Conservation (phyloP, 2,329 filamentous ascomycete genomes). For the Emergomyces orientalis region DNA sequence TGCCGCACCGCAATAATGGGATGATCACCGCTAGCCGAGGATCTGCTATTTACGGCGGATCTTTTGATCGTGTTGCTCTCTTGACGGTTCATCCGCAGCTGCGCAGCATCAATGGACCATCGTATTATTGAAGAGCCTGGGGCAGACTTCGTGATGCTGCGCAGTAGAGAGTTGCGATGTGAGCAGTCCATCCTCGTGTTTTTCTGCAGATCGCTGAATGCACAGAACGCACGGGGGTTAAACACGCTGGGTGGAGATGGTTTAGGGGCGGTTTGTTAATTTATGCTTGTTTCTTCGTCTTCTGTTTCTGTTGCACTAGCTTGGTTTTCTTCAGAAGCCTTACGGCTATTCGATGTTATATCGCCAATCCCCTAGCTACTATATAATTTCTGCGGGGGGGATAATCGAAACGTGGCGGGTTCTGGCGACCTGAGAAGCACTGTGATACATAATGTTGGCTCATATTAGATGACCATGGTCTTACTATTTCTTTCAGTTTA, state of each 20-base stretch:
- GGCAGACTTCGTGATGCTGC: background rate
- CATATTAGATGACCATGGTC: too few relatives aligned
- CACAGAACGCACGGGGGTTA: background rate
- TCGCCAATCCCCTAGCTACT: too few relatives aligned
- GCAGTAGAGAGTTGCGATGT: background rate
- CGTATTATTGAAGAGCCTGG: background rate
- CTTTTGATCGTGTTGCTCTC: background rate
- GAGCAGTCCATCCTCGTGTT: background rate
- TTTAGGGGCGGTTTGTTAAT: background rate
- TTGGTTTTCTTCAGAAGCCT: too few relatives aligned
- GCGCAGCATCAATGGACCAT: background rate
- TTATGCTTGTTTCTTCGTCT: background rate
- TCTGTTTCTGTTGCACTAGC: too few relatives aligned
- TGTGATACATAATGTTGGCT: background rate
- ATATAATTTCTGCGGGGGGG: too few relatives aligned
- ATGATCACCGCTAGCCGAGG: background rate
- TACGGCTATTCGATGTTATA: too few relatives aligned
- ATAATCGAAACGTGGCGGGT: too few relatives aligned
- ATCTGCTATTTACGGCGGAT: background rate
- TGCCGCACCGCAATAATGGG: background rate
- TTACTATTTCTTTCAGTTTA: background rate
- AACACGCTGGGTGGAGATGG: background rate
- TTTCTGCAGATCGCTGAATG: background rate
- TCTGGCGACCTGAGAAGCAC: background rate
- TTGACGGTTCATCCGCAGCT: background rate